Conservation (phyloP, 164 flowering plant genomes). For the Warburgia ugandensis region DNA sequence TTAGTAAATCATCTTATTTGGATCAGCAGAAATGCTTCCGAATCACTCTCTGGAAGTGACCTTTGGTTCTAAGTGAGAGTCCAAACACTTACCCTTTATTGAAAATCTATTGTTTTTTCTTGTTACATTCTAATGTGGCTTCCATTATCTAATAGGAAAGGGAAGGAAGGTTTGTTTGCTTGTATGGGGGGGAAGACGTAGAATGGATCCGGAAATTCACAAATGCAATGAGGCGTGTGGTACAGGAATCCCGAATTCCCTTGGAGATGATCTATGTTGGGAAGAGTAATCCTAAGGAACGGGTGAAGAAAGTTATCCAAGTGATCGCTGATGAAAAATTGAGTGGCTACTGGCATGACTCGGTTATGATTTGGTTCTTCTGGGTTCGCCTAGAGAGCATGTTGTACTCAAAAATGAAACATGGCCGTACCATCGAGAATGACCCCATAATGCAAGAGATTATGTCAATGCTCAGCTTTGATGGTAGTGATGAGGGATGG, state of each 20-base stretch:
- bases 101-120: neutral
- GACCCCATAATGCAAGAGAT: constrained; percentile 46
- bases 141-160: constrained; percentile 13
- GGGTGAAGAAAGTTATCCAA: constrained; percentile 15
- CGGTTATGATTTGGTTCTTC: constrained; percentile 37
- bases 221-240: constrained; percentile 7
- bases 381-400: constrained; percentile 57
- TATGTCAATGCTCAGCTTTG: constrained; percentile 42
- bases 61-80: neutral
- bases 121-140: neutral
- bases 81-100: neutral
- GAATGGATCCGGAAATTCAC: constrained; percentile 36
- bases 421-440: constrained; percentile 26
- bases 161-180: constrained; percentile 23
- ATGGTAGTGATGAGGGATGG: constrained; percentile 52
- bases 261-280: constrained; percentile 47
- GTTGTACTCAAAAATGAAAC: constrained; percentile 43
- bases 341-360: constrained; percentile 22
- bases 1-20: too few species aligned
- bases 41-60: neutral
- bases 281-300: constrained; percentile 30
- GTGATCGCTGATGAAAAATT: constrained; percentile 17
- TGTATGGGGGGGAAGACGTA: constrained; percentile 43
- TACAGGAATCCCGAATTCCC: constrained; percentile 6
- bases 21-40: too few species aligned